Percentiles rank a stretch among this genome's conserved stretches.
phyloP scores from a whole-genome alignment of 805 yeast genomes.

The Jamesozyma piceae region DNA sequence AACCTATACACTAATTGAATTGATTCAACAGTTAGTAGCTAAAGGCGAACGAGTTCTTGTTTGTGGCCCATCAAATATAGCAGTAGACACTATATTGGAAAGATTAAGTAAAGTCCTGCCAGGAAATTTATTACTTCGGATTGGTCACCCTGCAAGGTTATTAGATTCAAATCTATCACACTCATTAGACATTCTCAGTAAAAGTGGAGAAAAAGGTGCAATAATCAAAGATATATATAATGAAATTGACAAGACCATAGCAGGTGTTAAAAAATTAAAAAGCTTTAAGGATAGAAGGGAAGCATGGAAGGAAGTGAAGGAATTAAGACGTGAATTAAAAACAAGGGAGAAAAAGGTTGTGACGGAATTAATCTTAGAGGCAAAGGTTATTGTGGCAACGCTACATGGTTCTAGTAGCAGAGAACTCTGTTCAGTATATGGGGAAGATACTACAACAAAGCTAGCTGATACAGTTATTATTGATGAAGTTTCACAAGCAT shows the following conservation, averaged over 20 bases:
- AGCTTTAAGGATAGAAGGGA: conserved; percentile 54
- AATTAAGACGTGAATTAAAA: conserved; percentile 59
- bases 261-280: conserved; percentile 50
- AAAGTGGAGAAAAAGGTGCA: conserved; percentile 46
- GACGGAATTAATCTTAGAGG: conserved; percentile 44
- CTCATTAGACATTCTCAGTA: conserved; percentile 66
- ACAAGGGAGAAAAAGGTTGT: conserved; percentile 56
- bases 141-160: conserved; percentile 91
- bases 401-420: conserved; percentile 80
- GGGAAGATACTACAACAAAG: conserved; percentile 13
- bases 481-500: conserved; percentile 90
- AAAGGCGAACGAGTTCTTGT: conserved; percentile 54
- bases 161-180: conserved; percentile 52
- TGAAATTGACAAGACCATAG: conserved; percentile 59
- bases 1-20: conserved; percentile 76
- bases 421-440: conserved; percentile 50
- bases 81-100: conserved; percentile 86
- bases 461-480: conserved; percentile 75
- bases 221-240: conserved; percentile 57
- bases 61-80: conserved; percentile 89
- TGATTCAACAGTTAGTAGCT: conserved; percentile 59
- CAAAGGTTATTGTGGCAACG: conserved; percentile 72
- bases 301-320: conserved; percentile 61
- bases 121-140: conserved; percentile 51
- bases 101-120: conserved; percentile 43